Evolutionary conservation across 306 rosid species (phyloP).

Genomic region (Fagus sylvatica): DNA sequence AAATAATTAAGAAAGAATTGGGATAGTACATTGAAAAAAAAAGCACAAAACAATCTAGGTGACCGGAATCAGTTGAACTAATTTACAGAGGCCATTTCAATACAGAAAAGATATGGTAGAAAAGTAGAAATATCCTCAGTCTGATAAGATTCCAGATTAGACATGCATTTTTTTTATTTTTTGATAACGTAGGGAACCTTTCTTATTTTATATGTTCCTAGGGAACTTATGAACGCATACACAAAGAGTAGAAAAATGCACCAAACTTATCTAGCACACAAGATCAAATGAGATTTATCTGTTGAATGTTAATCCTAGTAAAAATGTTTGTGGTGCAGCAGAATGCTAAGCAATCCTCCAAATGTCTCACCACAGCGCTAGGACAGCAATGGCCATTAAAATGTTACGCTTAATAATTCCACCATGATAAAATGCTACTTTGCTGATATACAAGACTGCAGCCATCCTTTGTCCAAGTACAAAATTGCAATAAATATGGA

Average conservation of each 20-base stretch:
- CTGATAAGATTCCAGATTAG: background rate
- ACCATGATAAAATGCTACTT: too few relatives aligned
- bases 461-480: background rate
- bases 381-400: background rate
- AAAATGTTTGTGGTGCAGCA: background rate
- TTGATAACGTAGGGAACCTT: too few relatives aligned
- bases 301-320: background rate
- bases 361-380: background rate
- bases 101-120: background rate
- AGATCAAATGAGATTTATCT: background rate
- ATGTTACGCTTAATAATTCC: too few relatives aligned
- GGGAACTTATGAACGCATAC: background rate
- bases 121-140: background rate
- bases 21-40: background rate
- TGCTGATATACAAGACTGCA: too few relatives aligned
- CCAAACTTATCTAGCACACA: background rate
- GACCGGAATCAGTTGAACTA: background rate
- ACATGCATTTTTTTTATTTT: background rate
- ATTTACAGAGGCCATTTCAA: background rate
- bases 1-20: background rate
- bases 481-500: background rate
- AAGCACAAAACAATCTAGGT: background rate
- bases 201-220: too few relatives aligned
- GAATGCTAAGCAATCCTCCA: background rate
- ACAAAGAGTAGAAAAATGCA: background rate